phyloP scores from a whole-genome alignment of 1,284 basidiomycete genomes.

The Cutaneotrichosporon sp. region DNA sequence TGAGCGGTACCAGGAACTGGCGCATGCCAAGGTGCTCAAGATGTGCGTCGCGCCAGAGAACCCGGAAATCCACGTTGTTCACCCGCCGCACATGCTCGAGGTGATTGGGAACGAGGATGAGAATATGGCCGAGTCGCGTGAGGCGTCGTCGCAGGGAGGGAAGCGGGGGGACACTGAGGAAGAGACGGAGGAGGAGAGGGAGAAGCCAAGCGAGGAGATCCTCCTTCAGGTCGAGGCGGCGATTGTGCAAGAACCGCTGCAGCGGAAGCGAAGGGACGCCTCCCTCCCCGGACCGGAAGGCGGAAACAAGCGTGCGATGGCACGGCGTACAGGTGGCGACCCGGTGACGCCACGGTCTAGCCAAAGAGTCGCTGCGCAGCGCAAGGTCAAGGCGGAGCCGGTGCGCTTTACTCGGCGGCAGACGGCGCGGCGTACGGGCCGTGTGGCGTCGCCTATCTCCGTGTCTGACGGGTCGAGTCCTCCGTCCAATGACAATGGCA shows the following conservation, averaged over 20 bases:
- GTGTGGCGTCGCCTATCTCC: neutral
- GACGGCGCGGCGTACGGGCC: neutral
- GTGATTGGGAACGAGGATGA: neutral
- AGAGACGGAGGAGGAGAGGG: neutral
- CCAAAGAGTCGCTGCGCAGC: neutral
- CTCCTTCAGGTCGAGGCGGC: neutral
- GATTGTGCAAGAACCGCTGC: neutral
- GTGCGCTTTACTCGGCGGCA: neutral
- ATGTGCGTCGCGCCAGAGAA: conserved; percentile 31
- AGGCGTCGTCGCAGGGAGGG: neutral
- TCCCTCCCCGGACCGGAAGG: neutral
- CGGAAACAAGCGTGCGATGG: neutral
- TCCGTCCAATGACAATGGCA: neutral
- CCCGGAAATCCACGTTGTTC: conserved; percentile 34
- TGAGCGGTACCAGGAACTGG: conserved; percentile 19
- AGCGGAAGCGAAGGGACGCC: conserved; percentile 2
- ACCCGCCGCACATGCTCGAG: conserved; percentile 37
- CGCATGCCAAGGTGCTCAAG: conserved; percentile 27
- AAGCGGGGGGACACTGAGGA: neutral
- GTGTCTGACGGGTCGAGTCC: neutral
- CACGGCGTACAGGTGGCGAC: neutral
- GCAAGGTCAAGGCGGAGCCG: neutral
- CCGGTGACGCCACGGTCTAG: neutral
- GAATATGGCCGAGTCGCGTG: neutral
- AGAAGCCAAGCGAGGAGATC: neutral